Base-by-base conservation (phyloP, 2,329 filamentous ascomycete species). In the Verticillium longisporum region DNA sequence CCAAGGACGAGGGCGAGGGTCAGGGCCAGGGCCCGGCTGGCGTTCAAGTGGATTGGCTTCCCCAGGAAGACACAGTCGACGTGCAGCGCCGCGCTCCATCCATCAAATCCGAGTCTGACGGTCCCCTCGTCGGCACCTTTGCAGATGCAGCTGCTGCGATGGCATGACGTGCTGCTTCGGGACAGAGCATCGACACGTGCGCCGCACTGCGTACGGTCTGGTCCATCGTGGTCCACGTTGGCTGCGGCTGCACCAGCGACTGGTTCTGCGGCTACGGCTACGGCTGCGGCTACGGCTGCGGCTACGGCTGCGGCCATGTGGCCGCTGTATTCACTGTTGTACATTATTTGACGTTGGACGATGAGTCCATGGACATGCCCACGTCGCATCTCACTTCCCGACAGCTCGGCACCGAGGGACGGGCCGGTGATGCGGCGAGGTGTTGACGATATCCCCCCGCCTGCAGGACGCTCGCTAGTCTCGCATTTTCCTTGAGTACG, bases 101-200 rank as follows among this genome's bases (percentile, higher is more conserved):
- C 21, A 69, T 78, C 66, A 77, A 76, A 67, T 71, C 75, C 15
- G 73, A 74, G 55, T 71, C 70, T 32, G 71, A 71, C 37, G 76
- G 75, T 55, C 77, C 80, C 55, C 77, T 87, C 50, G 82, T 86
- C 14, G 83, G 84, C 54, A 86, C 83, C 15, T 87, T 87, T 74
- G 80, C 82, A 55, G 84, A 86, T 68, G 84, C 83, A 26, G 83
- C 81, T 26, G 79, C 79, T 11, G 81, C 79, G 15, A 81, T 83
- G 74, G 75, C 75, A 68, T 78, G 54, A 55, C 26, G 32, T 53
- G 45, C 45, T 53, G 21, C 45, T 26, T 53, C 45, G n/a, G 26
- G 21, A 10, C 45, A 53, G 18, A 18, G 9, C 45, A 10, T 26
- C 11, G 3, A 53, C 9, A 53, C 45, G 18, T 50, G 45, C 45